Base-by-base conservation (phyloP, 2,329 filamentous ascomycete species). In the Myotisia sp. region DNA sequence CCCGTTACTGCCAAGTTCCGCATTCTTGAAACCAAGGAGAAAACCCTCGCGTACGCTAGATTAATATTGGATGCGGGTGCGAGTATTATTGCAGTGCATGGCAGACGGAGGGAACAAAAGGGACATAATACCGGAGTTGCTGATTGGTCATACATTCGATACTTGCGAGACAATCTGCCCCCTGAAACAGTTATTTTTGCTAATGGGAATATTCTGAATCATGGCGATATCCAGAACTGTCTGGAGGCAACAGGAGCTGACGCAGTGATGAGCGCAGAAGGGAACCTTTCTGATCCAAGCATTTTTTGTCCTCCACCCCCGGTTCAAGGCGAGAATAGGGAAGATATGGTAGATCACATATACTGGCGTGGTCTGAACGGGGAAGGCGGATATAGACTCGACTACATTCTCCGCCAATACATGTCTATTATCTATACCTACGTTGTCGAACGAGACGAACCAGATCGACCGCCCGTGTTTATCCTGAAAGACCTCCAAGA, bases 1-100 rank as follows among this genome's bases (percentile, higher is more conserved):
- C 90, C 90, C 0, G 76, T 98, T 9, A 95, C 90, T 2, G 90
- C 87, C 17, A 98, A 98, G 61, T 92, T 98, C 47, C 71, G 90
- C 6, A 76, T 95, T 13, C 67, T 92, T 3, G 87, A 94, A 26
- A 86, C 80, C 0, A 78, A 70, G 42, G 86, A 94, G 60, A 75
- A 78, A 53, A 94, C 86, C 0, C 61, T 98, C 42, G 77, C 76
- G 28, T 98, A 98, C 56, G 90, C 90, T 8, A 74, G 76, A 48
- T 92, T 83, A 58, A 80, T 95, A 1, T 59, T 98, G 5, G 71
- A 68, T 3, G 86, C 90, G 0, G 90, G 90, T 8, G 90, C 90
- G 2, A 94, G 83, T 47, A 86, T 95, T 37, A 67, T 98, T 41
- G 90, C 90, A 0, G 82, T 98, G 0, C 90, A 98, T 62, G 90